Evolutionary conservation across 2,329 filamentous ascomycete species (phyloP).

Genomic region (Fusarium subglutinans): DNA sequence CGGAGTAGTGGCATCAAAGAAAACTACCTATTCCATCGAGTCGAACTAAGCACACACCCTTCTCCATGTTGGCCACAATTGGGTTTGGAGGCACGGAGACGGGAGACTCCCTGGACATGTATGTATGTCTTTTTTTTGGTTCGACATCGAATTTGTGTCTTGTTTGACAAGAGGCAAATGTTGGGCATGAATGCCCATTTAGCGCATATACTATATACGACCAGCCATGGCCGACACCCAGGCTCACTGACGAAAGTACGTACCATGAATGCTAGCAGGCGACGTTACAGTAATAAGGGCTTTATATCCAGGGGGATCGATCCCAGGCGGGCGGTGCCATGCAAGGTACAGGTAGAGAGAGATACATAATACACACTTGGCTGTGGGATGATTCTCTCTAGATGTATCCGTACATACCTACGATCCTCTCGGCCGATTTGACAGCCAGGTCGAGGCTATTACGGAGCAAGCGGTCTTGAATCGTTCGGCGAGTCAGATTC

Average conservation of each 20-base stretch:
- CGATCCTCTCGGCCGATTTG: slow-evolving; percentile 37
- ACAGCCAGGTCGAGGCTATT: slow-evolving; percentile 21
- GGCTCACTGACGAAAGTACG: slow-evolving; percentile 27
- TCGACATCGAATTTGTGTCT: slow-evolving; percentile 7
- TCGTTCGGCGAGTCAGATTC: slow-evolving; percentile 39
- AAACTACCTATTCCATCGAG: neutral
- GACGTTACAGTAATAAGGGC: slow-evolving; percentile 23
- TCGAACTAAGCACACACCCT: neutral
- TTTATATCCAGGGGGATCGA: slow-evolving; percentile 6
- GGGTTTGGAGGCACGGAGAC: neutral
- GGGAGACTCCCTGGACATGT: neutral
- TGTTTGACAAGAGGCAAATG: slow-evolving; percentile 27
- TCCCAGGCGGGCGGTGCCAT: neutral
- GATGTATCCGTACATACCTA: neutral
- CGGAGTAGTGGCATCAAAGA: neutral
- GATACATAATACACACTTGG: neutral
- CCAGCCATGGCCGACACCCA: slow-evolving; percentile 1
- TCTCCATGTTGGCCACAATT: neutral
- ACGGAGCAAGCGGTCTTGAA: slow-evolving; percentile 12
- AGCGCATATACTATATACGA: slow-evolving; percentile 8
- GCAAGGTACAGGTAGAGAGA: slow-evolving; percentile 18
- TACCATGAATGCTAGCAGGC: slow-evolving; percentile 18
- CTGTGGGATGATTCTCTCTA: slow-evolving; percentile 6
- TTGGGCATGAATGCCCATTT: slow-evolving; percentile 34
- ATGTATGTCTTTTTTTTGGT: neutral